A percentile compares a stretch with the other conserved stretches of the same genome.
phyloP scores from a whole-genome alignment of 345 rosid genomes.

The Citrus maxima region DNA sequence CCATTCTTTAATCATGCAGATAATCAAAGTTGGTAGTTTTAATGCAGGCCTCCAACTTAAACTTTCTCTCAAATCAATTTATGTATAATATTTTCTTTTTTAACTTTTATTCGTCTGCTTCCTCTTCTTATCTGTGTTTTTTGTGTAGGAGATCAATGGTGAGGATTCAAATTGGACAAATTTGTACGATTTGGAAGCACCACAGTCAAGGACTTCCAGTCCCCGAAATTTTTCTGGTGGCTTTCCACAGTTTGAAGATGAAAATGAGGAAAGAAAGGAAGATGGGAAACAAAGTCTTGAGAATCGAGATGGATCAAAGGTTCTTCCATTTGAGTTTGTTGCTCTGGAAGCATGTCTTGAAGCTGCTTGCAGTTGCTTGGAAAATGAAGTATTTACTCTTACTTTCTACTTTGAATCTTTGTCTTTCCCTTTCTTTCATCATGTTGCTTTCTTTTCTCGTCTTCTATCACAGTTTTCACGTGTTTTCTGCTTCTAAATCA shows the following conservation, averaged over 20 bases:
- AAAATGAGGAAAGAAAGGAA: slow-evolving; percentile 36
- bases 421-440: background rate
- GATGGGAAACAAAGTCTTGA: slow-evolving; percentile 60
- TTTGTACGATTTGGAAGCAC: slow-evolving; percentile 40
- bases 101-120: background rate
- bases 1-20: background rate
- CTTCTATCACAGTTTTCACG: background rate
- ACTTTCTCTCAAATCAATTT: background rate
- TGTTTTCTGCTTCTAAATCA: slow-evolving; percentile 18
- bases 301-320: slow-evolving; percentile 51
- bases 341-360: slow-evolving; percentile 72
- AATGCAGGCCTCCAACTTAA: background rate
- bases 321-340: slow-evolving; percentile 69
- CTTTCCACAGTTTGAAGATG: slow-evolving; percentile 27
- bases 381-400: slow-evolving; percentile 45
- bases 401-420: background rate
- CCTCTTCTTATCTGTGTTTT: background rate
- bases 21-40: background rate
- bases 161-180: slow-evolving; percentile 42
- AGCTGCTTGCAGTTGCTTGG: slow-evolving; percentile 68
- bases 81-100: background rate
- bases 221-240: slow-evolving; percentile 28
- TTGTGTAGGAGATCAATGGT: slow-evolving; percentile 49
- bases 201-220: slow-evolving; percentile 27
- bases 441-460: background rate